Conservation (phyloP, 441 rosid species). For the Syzygium malaccense region DNA sequence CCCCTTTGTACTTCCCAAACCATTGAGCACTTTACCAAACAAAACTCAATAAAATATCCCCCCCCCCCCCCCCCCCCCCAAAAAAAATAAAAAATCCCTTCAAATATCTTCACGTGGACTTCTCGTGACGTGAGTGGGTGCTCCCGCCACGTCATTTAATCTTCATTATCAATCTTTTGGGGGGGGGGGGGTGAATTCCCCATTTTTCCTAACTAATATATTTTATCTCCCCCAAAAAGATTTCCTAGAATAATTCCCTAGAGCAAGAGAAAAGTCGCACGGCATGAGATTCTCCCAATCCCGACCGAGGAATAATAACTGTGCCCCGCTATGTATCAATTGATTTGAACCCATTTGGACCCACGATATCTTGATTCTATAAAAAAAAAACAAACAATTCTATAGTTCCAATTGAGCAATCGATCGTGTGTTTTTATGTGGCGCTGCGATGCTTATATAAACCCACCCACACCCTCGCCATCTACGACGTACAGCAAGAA, state of each 20-base stretch:
- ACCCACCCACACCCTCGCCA: background rate
- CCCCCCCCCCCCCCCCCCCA: too few species aligned
- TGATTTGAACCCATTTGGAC: background rate
- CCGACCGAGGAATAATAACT: background rate
- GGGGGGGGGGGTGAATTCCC: background rate
- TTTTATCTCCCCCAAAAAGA: background rate
- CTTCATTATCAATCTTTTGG: background rate
- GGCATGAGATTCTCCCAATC: background rate
- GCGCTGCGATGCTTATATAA: background rate
- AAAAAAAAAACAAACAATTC: background rate
- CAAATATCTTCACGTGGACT: slow-evolving; percentile 7
- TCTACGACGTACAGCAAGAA: background rate
- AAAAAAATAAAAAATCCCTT: background rate
- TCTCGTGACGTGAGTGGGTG: slow-evolving; percentile 4
- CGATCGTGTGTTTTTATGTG: background rate
- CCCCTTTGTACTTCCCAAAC: background rate
- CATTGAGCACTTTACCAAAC: background rate
- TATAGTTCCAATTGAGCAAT: background rate
- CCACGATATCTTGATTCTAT: background rate
- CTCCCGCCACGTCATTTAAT: background rate
- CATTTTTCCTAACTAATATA: background rate
- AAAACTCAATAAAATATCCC: background rate
- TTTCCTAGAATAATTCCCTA: background rate
- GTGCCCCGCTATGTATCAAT: background rate
- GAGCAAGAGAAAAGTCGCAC: background rate